Conservation (phyloP, 1,284 basidiomycete genomes). For the Leccinum griseonigrum region DNA sequence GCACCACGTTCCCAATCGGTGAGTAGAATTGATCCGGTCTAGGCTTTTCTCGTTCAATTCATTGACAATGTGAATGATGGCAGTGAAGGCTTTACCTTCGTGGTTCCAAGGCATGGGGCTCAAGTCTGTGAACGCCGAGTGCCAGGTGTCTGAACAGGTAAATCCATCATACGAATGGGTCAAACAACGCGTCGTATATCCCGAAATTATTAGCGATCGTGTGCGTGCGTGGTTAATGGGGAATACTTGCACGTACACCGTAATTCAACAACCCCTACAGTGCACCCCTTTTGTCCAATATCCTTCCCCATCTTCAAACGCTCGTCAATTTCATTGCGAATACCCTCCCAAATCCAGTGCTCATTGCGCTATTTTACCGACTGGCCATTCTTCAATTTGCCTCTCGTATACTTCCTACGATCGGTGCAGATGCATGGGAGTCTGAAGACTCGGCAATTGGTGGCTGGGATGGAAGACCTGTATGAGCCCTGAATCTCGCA, state of each 20-base stretch:
- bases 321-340: constrained; percentile 76
- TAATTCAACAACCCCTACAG: constrained; percentile 35
- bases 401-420: constrained; percentile 79
- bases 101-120: too few species aligned
- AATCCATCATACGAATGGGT: too few species aligned
- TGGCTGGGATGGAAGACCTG: constrained; percentile 72
- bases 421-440: constrained; percentile 80
- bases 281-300: constrained; percentile 70
- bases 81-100: too few species aligned
- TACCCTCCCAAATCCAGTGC: constrained; percentile 80
- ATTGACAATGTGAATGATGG: too few species aligned
- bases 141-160: too few species aligned
- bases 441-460: constrained; percentile 59
- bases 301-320: constrained; percentile 76
- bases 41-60: too few species aligned
- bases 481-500: constrained; percentile 34
- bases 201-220: too few species aligned
- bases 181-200: too few species aligned
- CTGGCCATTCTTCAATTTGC: constrained; percentile 83
- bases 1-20: too few species aligned
- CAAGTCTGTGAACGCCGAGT: too few species aligned
- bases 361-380: constrained; percentile 82
- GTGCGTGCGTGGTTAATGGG: too few species aligned
- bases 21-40: too few species aligned
- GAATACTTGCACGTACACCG: neutral